Evolutionary conservation across 305 asterid species (phyloP), one percentile per base, ranked within the genome.

Genomic region (Fraxinus sp.): DNA sequence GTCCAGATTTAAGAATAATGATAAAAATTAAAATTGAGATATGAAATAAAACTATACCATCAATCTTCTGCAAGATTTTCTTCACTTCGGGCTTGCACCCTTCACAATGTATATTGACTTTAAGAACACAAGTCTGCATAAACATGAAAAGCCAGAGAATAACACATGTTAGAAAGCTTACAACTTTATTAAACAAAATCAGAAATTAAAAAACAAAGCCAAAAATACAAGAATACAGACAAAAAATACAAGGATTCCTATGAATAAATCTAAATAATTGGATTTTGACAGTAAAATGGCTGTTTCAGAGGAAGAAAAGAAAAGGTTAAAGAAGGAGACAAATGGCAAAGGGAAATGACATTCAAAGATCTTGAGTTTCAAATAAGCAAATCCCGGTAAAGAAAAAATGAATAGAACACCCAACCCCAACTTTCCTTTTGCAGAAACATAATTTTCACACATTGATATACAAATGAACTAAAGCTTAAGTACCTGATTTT

Each of bases 91-190:
- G 91, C 88, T 93, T 96, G 87, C 99, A 96, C 0, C 98, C 99
- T 87, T 96, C 99, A 81, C 98, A 94, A 92, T 96, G 99, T 75
- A 96, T 94, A 88, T 93, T 89, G 92, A 96, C 99, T 88, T 96
- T 96, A 74, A 96, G 98, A 28, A 91, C 98, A 90, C 74, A 68
- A 68, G 74, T 68, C 74, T 68, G n/a, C 39, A 68, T 11, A 68
- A 28, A 68, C 74, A 68, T 95, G 84, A 16, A 74, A 79, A 79
- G 81, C 1, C 72, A 90, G 82, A 78, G 84, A 68, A 26, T 86
- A 87, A 90, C 72, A 24, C 33, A 24, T 22, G 24, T 22, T 22
- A 0, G 35, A 64, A 64, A 24, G 72, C 3, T 64, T 64, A 24
- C 32, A 24, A 64, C n/a, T 81, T 81, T 55, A 14, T 77, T 36